Evolutionary conservation across 1,284 basidiomycete genomes (phyloP), one percentile per base, ranked within the genome.

Genomic region (Moesziomyces globuligerus): DNA sequence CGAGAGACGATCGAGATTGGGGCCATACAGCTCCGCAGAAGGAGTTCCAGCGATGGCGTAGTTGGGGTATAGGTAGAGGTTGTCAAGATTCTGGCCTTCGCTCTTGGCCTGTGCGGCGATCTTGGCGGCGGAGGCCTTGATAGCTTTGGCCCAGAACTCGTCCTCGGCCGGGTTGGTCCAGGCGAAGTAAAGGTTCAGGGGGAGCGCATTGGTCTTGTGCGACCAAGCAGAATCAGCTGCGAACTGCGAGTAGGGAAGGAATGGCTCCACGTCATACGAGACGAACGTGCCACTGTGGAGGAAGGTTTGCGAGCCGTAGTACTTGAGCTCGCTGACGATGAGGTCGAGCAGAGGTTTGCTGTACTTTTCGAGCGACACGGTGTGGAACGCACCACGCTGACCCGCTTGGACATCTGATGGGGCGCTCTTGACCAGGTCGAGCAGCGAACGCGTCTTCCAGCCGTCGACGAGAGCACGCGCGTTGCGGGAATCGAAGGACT

Each of bases 181-280:
- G 21, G 64, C 53, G 46, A 73, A 74, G 61, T 75, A 78, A 25
- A 78, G 50, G 57, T 72, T 69, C 23, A 78, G 56, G n/a, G 72
- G 75, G n/a, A 72, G 57, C 0, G 76, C 68, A 23, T 65, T 60
- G 41, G 60, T 69, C 11, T 26, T 54, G 57, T 78, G 74, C 3
- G 64, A 61, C 59, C 61, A 78, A 11, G 70, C 74, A 18, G 65
- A 50, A 4, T 70, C 66, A 18, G 48, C 36, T 11, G 64, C 61
- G 36, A 48, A 60, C 37, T 58, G 53, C 29, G 57, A 71, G 61
- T 70, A 66, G 23, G 58, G 47, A 1, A 70, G 67, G 61, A 77
- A 77, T 2, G 72, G 76, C 60, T 77, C 72, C 7, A 77, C 76
- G 36, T 74, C 76, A 44, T 73, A 72, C 43, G 76, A 76, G 41